A percentile compares a stretch with the other conserved stretches of the same genome.
Conservation (phyloP, 2,329 filamentous ascomycete genomes). For the Aspergillus aculeatus region DNA sequence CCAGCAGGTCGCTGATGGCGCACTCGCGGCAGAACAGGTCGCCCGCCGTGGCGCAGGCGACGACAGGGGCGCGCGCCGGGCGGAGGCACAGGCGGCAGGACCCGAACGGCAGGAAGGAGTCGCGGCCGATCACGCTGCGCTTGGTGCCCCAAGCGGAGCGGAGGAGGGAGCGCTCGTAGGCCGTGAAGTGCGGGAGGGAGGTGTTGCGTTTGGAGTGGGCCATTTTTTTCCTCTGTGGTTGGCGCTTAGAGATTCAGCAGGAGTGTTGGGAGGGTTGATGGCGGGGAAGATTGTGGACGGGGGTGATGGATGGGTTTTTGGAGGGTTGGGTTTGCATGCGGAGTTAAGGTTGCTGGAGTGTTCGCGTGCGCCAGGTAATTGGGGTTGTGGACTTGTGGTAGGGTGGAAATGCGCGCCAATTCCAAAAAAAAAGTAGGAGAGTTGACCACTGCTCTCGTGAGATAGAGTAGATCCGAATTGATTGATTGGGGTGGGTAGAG, state of each 20-base stretch:
- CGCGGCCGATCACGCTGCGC: constrained; percentile 79
- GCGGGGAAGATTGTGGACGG: no score
- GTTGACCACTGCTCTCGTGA: no score
- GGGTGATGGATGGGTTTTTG: background rate
- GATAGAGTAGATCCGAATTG: background rate
- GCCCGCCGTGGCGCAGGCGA: constrained; percentile 72
- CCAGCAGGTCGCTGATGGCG: constrained; percentile 83
- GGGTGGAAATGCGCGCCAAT: background rate
- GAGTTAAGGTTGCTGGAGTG: no score
- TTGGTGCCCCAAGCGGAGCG: constrained; percentile 79
- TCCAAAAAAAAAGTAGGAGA: no score
- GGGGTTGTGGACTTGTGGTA: background rate
- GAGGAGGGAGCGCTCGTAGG: constrained; percentile 80
- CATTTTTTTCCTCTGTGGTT: constrained; percentile 27
- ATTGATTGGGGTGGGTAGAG: background rate
- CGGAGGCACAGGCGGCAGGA: constrained; percentile 86
- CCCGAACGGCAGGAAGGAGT: constrained; percentile 89
- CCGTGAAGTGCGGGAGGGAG: constrained; percentile 88
- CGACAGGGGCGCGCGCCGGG: constrained; percentile 76
- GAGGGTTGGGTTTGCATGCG: background rate
- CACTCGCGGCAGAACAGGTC: constrained; percentile 97
- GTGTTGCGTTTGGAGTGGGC: constrained; percentile 75
- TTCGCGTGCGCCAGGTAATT: background rate
- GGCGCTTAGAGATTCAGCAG: no score
- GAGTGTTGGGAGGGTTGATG: no score